Base-by-base conservation (phyloP, 192 early-diverging fungal species). In the Linnemannia exigua region DNA sequence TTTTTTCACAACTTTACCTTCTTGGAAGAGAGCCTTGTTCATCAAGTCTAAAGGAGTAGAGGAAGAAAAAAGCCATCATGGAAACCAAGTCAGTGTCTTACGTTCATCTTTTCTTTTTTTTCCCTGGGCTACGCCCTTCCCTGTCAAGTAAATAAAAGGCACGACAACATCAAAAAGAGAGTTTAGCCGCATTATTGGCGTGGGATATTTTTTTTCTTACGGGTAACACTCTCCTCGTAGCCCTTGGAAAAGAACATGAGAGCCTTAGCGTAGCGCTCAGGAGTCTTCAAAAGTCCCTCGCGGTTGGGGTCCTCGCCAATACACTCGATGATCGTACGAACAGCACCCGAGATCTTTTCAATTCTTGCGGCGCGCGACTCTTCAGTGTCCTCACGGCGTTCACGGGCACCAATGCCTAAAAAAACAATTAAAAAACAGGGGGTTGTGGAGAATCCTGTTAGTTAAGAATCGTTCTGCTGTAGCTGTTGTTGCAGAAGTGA, bases 221-320 rank as follows among this genome's bases (percentile, higher is more conserved):
- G 91, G 79, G 91, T 92, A 75, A 99, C 92, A 33, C 93, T 94
- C 87, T 94, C 93, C 84, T 99, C 98, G 89, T 99, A 99, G 20
- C 98, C 99, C 89, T 98, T 96, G 8, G 99, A 98, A 79, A 99
- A 96, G 78, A 98, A 99, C 95, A 98, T 95, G 33, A 99, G 90
- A 9, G 99, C 98, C 90, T 98, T 97, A 51, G 99, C 99, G 83
- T 98, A 99, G 20, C 98, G 95, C 81, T 97, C 93, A 37, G 99
- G 99, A 0, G 98, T 99, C 90, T 98, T 99, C 69, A 95, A 84
- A 63, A 99, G 88, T 5, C 99, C 99, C 87, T 99, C 98, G 61
- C 99, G 93, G 41, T 95, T 91, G 14, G 96, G 93, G 87, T 99
- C 97, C 88, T 99, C 99, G 37, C 99, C 99, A 46, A 99, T 92